phyloP scores from a whole-genome alignment of 164 flowering plant genomes.

The Houttuynia cordata region DNA sequence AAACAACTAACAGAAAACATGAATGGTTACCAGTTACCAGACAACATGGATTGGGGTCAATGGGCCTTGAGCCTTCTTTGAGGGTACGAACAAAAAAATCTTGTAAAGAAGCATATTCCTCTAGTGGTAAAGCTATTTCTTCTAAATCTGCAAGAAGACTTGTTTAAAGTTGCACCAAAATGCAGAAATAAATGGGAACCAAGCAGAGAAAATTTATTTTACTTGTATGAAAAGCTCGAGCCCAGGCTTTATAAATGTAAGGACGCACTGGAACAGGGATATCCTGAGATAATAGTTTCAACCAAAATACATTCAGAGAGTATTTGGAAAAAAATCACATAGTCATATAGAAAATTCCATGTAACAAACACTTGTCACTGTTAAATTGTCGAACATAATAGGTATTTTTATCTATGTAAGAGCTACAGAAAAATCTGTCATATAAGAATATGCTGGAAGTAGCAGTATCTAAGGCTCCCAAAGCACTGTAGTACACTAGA shows the following conservation, averaged over 20 bases:
- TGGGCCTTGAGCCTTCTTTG: conserved; percentile 78
- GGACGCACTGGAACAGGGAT: conserved; percentile 76
- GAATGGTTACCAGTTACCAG: conserved; percentile 93
- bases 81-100: conserved; percentile 73
- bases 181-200: not conserved
- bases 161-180: not conserved
- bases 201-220: conserved; percentile 7
- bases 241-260: conserved; percentile 68
- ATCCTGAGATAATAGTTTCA: conserved; percentile 33
- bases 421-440: not conserved
- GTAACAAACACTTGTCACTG: not conserved
- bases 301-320: not conserved
- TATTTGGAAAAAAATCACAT: not conserved
- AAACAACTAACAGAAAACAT: conserved; percentile 9
- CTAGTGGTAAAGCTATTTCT: conserved; percentile 71
- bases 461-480: too few species aligned
- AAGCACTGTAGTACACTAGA: too few species aligned
- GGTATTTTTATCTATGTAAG: not conserved
- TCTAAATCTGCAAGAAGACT: conserved; percentile 53
- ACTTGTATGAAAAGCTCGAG: conserved; percentile 97
- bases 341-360: not conserved
- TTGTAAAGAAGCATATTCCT: conserved; percentile 57
- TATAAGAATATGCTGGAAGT: not conserved
- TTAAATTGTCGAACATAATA: not conserved
- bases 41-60: conserved; percentile 64